A percentile compares a stretch with the other conserved stretches of the same genome.
Conservation (phyloP, 2,329 filamentous ascomycete species). For the Diplodia scrobiculata region DNA sequence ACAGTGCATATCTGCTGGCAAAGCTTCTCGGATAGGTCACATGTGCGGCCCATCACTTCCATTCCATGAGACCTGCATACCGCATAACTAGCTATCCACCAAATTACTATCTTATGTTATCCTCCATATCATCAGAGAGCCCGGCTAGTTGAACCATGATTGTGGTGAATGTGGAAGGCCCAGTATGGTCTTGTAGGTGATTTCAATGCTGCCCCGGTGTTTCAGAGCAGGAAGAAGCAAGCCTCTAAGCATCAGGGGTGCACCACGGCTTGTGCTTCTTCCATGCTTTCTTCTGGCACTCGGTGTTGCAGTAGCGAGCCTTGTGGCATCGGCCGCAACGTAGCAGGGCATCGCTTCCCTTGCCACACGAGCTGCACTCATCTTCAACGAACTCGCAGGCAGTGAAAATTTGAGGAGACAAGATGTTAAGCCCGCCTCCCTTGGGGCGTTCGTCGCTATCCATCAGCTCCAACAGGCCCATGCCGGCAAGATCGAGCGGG, state of each 20-base stretch:
- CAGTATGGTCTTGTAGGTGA: too few relatives aligned
- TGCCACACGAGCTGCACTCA: background rate
- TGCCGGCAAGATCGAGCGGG: background rate
- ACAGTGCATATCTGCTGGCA: too few relatives aligned
- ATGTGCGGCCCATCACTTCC: too few relatives aligned
- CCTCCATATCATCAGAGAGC: background rate
- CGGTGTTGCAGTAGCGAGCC: background rate
- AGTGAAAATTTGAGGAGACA: background rate
- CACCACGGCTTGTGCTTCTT: background rate
- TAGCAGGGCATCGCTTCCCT: background rate
- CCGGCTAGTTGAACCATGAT: background rate
- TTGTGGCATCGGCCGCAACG: background rate
- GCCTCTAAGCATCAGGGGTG: background rate
- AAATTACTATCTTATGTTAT: background rate
- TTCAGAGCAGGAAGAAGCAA: background rate
- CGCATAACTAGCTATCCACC: background rate
- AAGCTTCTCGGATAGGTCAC: too few relatives aligned
- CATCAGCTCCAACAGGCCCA: background rate
- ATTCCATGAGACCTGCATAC: background rate
- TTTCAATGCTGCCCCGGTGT: too few relatives aligned
- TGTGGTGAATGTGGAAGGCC: background rate
- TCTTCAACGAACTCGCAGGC: background rate
- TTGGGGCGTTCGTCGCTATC: background rate
- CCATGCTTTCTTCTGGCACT: constrained; percentile 6
- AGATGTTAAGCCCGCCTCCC: background rate